Evolutionary conservation across 2,329 filamentous ascomycete genomes (phyloP).

Genomic region (Sclerotinia sclerotiorum): DNA sequence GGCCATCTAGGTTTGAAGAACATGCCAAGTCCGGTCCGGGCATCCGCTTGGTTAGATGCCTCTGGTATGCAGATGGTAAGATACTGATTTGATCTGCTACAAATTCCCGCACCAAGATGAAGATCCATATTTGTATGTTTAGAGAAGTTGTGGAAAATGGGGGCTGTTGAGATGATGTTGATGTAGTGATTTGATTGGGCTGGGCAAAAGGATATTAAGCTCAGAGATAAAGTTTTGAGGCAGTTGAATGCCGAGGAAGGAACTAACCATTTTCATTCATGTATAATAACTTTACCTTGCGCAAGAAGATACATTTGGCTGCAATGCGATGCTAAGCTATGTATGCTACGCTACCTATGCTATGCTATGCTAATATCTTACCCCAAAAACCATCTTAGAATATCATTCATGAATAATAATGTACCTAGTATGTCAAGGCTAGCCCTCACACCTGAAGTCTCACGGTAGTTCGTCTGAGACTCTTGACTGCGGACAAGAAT

Average conservation of each 20-base stretch:
- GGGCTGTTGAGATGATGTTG: background rate
- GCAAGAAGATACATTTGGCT: background rate
- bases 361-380: background rate
- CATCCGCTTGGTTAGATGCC: background rate
- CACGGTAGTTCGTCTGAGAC: conserved; percentile 9
- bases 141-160: background rate
- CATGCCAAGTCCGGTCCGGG: conserved; percentile 18
- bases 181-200: background rate
- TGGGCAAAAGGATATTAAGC: background rate
- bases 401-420: background rate
- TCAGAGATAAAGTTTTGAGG: background rate
- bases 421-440: conserved; percentile 11
- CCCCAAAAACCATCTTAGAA: background rate
- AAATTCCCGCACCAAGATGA: background rate
- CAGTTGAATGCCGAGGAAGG: conserved; percentile 8
- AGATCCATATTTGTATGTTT: conserved; percentile 10
- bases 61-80: background rate
- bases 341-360: background rate
- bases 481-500: background rate
- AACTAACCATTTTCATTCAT: background rate
- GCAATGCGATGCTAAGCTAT: background rate
- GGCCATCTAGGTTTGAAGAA: conserved; percentile 4
- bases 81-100: background rate
- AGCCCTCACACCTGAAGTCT: background rate
- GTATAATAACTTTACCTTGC: background rate